A percentile compares a stretch with the other conserved stretches of the same genome.
Conservation (phyloP, 257 asterid genomes). For the Forsythia viridissima region DNA sequence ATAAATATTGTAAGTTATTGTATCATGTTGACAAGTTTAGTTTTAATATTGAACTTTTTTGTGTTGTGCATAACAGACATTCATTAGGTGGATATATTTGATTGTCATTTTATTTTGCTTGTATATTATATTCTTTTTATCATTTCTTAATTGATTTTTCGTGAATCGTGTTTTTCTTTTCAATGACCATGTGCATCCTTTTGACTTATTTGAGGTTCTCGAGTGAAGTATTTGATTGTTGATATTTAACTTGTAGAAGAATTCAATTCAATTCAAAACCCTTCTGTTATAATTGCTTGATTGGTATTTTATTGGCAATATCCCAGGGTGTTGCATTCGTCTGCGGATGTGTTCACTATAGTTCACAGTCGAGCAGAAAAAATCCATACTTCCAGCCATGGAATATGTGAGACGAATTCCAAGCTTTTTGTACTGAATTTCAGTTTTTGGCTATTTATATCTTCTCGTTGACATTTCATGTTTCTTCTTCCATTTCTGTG, state of each 20-base stretch:
- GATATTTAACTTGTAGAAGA: not conserved
- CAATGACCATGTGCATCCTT: not conserved
- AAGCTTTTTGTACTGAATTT: conserved; percentile 1
- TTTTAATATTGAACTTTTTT: not conserved
- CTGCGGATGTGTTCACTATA: conserved; percentile 75
- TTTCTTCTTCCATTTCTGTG: not conserved
- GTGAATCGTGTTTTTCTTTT: not conserved
- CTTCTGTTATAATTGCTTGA: conserved; percentile 17
- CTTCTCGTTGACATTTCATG: not conserved
- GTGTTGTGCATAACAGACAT: not conserved
- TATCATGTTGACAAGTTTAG: not conserved
- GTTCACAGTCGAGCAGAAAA: conserved; percentile 61
- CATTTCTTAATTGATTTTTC: too few species aligned
- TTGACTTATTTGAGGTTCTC: not conserved
- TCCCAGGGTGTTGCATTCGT: conserved; percentile 80
- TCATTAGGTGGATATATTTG: not conserved
- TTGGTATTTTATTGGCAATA: conserved; percentile 1
- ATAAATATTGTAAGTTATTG: conserved; percentile 72
- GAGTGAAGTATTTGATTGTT: not conserved
- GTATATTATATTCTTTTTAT: not conserved
- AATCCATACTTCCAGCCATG: conserved; percentile 85
- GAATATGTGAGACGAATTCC: conserved; percentile 69
- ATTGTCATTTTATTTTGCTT: not conserved
- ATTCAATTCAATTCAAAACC: not conserved
- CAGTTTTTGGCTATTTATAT: not conserved